These are phyloP conservation scores for Colletotrichum salicis DNA, from an alignment of 2,329 filamentous ascomycete genomes.

Conservation along the genomic window DNA sequence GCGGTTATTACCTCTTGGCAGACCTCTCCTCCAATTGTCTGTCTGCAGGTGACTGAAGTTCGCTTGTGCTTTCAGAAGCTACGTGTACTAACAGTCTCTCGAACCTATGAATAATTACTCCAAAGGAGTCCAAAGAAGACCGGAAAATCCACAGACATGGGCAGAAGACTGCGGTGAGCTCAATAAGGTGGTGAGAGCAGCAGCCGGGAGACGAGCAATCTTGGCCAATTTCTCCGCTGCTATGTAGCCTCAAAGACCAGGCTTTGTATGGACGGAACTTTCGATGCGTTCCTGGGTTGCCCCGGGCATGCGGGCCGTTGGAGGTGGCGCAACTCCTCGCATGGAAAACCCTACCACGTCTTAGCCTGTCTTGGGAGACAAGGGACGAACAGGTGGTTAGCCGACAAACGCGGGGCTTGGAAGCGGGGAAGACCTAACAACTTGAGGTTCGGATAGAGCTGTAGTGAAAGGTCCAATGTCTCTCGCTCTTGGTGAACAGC, in stretches of 20 bases:
- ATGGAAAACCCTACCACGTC: background rate
- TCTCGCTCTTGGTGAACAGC: background rate
- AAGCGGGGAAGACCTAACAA: slow-evolving; percentile 5
- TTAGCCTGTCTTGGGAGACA: background rate
- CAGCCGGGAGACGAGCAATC: background rate
- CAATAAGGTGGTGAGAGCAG: accelerated
- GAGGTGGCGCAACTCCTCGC: slow-evolving; percentile 13
- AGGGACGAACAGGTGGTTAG: slow-evolving; percentile 23
- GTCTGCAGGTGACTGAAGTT: background rate
- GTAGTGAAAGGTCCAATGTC: background rate
- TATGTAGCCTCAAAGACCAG: background rate
- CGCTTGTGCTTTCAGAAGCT: too few relatives aligned
- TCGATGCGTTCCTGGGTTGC: background rate
- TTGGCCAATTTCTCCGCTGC: background rate
- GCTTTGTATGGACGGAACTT: slow-evolving; percentile 22
- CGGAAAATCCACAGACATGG: background rate
- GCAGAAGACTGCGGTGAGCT: accelerated
- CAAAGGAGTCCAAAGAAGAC: background rate
- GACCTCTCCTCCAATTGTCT: background rate
- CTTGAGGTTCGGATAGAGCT: background rate
- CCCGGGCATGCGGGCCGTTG: slow-evolving; percentile 15
- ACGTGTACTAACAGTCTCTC: too few relatives aligned
- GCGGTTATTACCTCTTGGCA: background rate
- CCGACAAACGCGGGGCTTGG: slow-evolving; percentile 26
- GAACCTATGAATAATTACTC: too few relatives aligned